These are phyloP conservation scores for Salix arbutifolia DNA, from an alignment of 345 rosid genomes.

Conservation along the genomic window DNA sequence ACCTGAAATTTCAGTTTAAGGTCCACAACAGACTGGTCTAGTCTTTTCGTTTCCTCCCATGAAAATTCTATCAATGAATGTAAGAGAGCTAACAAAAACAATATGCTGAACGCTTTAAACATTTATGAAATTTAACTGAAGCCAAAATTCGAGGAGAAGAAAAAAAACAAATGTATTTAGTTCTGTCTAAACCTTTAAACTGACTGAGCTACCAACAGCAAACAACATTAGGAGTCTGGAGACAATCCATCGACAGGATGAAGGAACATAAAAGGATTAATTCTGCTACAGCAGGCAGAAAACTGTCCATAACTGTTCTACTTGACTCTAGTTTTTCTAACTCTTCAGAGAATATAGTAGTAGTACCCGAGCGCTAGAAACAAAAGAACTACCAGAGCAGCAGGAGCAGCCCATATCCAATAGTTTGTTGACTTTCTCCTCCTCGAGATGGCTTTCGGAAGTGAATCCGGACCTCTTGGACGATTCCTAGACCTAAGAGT, in stretches of 20 bases:
- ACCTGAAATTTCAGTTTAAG: neutral
- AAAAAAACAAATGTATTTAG: slow-evolving; percentile 17
- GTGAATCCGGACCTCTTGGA: slow-evolving; percentile 45
- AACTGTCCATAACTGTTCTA: slow-evolving; percentile 13
- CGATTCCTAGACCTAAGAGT: slow-evolving; percentile 47
- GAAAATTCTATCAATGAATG: neutral
- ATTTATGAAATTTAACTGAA: neutral
- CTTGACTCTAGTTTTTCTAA: slow-evolving; percentile 2
- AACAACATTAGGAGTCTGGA: slow-evolving; percentile 28
- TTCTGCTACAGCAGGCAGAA: slow-evolving; percentile 21
- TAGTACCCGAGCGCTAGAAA: slow-evolving; percentile 48
- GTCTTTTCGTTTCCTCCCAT: neutral
- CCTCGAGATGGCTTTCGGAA: slow-evolving; percentile 69
- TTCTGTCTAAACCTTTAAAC: slow-evolving; percentile 13
- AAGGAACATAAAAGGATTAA: slow-evolving; percentile 28
- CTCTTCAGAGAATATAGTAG: slow-evolving; percentile 41
- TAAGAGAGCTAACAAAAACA: neutral
- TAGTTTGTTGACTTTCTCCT: slow-evolving; percentile 67
- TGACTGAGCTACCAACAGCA: slow-evolving; percentile 16
- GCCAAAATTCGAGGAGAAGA: slow-evolving; percentile 31
- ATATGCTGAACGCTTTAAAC: neutral
- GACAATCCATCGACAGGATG: slow-evolving; percentile 32
- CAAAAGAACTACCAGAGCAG: slow-evolving; percentile 43
- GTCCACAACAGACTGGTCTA: neutral
- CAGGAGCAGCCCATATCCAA: slow-evolving; percentile 65